Percentiles rank a stretch among this genome's conserved stretches.
Evolutionary conservation across 1,284 basidiomycete genomes (phyloP).

Genomic region (Pyrrhoderma lamaoense): DNA sequence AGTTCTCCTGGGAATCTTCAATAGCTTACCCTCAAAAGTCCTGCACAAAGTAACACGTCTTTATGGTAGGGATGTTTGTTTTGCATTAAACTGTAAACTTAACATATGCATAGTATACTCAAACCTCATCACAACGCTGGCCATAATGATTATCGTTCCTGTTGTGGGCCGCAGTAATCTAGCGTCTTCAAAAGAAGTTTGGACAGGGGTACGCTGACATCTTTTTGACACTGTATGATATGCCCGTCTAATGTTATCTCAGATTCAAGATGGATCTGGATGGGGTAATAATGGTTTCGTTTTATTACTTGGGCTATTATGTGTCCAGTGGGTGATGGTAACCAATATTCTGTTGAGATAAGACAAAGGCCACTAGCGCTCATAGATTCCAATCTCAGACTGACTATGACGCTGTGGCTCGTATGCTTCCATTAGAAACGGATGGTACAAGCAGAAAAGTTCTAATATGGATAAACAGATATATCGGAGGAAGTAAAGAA

Average conservation of each 20-base stretch:
- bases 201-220: slow-evolving; percentile 16
- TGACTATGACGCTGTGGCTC: slow-evolving; percentile 22
- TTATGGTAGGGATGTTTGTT: slow-evolving; percentile 17
- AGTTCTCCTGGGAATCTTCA: slow-evolving; percentile 19
- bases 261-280: slow-evolving; percentile 21
- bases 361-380: background rate
- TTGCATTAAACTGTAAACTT: background rate
- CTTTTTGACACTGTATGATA: background rate
- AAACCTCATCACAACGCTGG: slow-evolving; percentile 19
- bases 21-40: slow-evolving; percentile 20
- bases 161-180: slow-evolving; percentile 16
- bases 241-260: background rate
- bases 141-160: slow-evolving; percentile 20
- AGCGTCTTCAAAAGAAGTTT: slow-evolving; percentile 18
- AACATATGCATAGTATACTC: slow-evolving; percentile 15
- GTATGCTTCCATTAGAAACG: slow-evolving; percentile 9
- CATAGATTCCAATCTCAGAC: slow-evolving; percentile 12
- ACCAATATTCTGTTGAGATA: background rate
- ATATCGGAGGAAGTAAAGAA: slow-evolving; percentile 22
- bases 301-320: slow-evolving; percentile 21
- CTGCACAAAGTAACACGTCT: slow-evolving; percentile 16
- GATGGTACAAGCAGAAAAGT: too few relatives aligned
- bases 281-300: slow-evolving; percentile 21
- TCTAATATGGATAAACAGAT: slow-evolving; percentile 11
- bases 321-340: slow-evolving; percentile 23